A percentile compares a stretch with the other conserved stretches of the same genome.
Conservation (phyloP, 1,284 basidiomycete genomes). For the Ceratobasidium papillatum region DNA sequence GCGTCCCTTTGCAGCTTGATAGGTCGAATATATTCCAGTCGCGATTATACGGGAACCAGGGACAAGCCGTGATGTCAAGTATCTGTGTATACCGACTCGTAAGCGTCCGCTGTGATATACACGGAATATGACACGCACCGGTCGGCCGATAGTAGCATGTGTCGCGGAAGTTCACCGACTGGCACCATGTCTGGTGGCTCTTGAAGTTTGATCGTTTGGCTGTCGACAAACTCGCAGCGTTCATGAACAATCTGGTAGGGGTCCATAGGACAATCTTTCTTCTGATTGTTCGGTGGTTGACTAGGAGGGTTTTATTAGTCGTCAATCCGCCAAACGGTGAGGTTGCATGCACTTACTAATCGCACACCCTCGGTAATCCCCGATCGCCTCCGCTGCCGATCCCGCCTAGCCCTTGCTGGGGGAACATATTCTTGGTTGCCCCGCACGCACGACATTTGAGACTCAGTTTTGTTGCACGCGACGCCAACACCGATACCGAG, state of each 20-base stretch:
- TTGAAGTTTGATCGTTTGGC: conserved; percentile 96
- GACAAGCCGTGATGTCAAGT: conserved; percentile 89
- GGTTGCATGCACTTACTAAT: conserved; percentile 61
- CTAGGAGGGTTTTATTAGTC: conserved; percentile 44
- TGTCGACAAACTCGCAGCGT: conserved; percentile 93
- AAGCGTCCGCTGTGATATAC: neutral
- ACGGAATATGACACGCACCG: conserved; percentile 53
- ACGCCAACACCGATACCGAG: conserved; percentile 92
- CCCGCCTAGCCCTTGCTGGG: conserved; percentile 86
- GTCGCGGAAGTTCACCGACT: conserved; percentile 95
- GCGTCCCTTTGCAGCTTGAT: conserved; percentile 78
- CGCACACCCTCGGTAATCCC: conserved; percentile 85
- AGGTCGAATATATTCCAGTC: conserved; percentile 97
- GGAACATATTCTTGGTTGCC: conserved; percentile 81
- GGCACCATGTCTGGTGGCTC: conserved; percentile 99
- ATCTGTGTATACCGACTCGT: conserved; percentile 50
- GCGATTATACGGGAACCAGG: conserved; percentile 95
- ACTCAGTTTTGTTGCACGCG: conserved; percentile 90
- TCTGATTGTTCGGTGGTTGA: conserved; percentile 74
- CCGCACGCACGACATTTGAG: conserved; percentile 94
- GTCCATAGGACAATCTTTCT: conserved; percentile 94
- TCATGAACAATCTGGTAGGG: conserved; percentile 97
- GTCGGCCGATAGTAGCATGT: conserved; percentile 94
- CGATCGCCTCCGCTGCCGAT: conserved; percentile 70
- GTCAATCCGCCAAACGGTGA: neutral